Evolutionary conservation across 1,284 basidiomycete genomes (phyloP), one percentile per base, ranked within the genome.

Genomic region (Mycena citricolor): DNA sequence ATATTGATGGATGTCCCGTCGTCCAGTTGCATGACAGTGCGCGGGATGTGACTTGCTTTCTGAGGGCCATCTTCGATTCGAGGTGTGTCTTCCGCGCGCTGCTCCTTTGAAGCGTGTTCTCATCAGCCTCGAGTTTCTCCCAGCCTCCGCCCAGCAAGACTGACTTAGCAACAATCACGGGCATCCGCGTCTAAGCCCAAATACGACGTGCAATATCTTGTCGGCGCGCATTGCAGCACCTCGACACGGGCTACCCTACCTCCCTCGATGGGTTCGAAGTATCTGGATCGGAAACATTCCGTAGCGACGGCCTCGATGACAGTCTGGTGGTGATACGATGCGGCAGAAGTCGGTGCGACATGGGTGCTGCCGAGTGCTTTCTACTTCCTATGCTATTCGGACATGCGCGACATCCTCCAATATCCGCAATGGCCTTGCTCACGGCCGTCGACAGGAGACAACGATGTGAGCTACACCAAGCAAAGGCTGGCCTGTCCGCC

Each of bases 331-430:
- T 38, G 12, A 49, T 49, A 28, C 26, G 22, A 11, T 38, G 42
- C 47, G 13, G 31, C 38, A 17, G 47, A 49, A 29, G 47, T 49
- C 33, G 39, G 39, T 21, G 47, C 47, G 12, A 32, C 42, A 10
- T 48, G 41, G 46, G 28, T 48, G 14, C 41, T 48, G 24, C 46
- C 46, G 3, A 48, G 40, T 11, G 46, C 46, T 8, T 48, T 48
- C 41, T 43, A 48, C 41, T 48, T 48, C 31, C 36, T 49, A 14
- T 49, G 47, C 30, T 49, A 49, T 26, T 37, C 38, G 17, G 47
- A 49, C 42, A 44, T 49, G 42, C 42, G 41, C 21, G 41, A 49
- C 21, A 49, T 44, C 38, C 42, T 49, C 20, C 35, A 39, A 37
- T 17, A 41, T 17, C 42, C 32, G 13, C 11, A 26, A 19, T 49